Evolutionary conservation across 2,329 filamentous ascomycete species (phyloP).

Genomic region (Chaetoscypha palmicola): DNA sequence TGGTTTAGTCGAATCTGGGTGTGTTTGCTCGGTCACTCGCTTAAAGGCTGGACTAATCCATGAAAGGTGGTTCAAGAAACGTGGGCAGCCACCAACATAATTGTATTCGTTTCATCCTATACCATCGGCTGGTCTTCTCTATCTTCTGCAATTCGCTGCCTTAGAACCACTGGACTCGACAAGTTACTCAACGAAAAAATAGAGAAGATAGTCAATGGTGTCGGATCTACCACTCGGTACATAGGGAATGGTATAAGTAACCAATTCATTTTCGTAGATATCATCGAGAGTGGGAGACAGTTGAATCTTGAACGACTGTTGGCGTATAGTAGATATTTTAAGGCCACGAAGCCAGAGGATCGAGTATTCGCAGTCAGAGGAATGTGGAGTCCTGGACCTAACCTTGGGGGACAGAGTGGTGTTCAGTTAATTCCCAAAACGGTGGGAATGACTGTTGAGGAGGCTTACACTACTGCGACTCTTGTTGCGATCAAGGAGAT

Average conservation of each 20-base stretch:
- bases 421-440: background rate
- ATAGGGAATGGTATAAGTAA: constrained; percentile 10
- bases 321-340: constrained; percentile 11
- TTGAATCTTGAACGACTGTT: constrained; percentile 11
- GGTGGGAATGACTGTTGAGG: background rate
- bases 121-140: constrained; percentile 8
- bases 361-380: constrained; percentile 11
- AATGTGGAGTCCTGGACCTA: constrained; percentile 7
- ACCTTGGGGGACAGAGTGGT: background rate
- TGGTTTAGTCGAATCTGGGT: constrained; percentile 16
- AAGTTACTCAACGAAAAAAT: constrained; percentile 5
- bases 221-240: background rate
- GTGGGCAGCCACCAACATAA: constrained; percentile 4
- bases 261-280: constrained; percentile 10
- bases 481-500: constrained; percentile 9
- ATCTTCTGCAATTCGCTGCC: constrained; percentile 5
- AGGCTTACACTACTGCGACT: constrained; percentile 10
- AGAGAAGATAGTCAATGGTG: background rate
- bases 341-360: constrained; percentile 11
- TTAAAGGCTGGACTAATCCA: no score
- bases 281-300: constrained; percentile 1
- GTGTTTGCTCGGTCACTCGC: no score
- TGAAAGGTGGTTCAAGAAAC: constrained; percentile 15
- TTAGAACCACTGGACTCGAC: constrained; percentile 9
- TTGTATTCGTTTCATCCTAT: constrained; percentile 4